Evolutionary conservation across 2,329 filamentous ascomycete species (phyloP), one percentile per base, ranked within the genome.

Genomic region (Stachybotrys chartarum): DNA sequence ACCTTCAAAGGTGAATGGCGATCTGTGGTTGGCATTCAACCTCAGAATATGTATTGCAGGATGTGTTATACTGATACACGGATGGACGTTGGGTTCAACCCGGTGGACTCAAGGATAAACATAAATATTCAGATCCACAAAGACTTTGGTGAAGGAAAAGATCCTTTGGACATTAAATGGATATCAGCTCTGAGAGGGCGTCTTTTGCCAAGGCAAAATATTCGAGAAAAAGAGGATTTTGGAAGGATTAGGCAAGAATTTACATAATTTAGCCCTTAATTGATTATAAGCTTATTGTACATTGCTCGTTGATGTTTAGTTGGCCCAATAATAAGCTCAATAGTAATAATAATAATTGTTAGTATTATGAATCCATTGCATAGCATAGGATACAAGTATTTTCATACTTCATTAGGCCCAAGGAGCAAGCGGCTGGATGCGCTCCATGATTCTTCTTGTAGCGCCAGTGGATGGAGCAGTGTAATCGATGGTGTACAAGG

Each of bases 401-500:
- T 42, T 10, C 35, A 47, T 47, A 17, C 17, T 2, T 17, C 18
- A 47, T 47, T 47, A 47, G 7, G 45, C 18, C 45, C 45, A 47
- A 11, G 50, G 39, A 18, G 50, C 35, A 17, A 67, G 57, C 5
- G 60, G 59, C n/a, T 60, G 52, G 3, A 66, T 56, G 14, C 66
- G 58, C 24, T 65, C 54, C 52, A 62, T 61, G 30, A 69, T 65
- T 44, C 47, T 61, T 50, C 0, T 65, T 62, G n/a, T 63, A 62
- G 5, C 54, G 32, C 32, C 50, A 1, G 59, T 61, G 49, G 50
- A 64, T 1, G 78, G 78, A 6, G 78, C 77, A 60, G 75, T 72
- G 57, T 79, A 80, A 55, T 81, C 78, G 18, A 79, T 71, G 0
- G 75, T 78, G 56, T 79, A 81, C 0, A 79, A 66, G 1, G 68